These are phyloP conservation scores for Diplodia mutila DNA, from an alignment of 2,329 filamentous ascomycete genomes.

Conservation along the genomic window DNA sequence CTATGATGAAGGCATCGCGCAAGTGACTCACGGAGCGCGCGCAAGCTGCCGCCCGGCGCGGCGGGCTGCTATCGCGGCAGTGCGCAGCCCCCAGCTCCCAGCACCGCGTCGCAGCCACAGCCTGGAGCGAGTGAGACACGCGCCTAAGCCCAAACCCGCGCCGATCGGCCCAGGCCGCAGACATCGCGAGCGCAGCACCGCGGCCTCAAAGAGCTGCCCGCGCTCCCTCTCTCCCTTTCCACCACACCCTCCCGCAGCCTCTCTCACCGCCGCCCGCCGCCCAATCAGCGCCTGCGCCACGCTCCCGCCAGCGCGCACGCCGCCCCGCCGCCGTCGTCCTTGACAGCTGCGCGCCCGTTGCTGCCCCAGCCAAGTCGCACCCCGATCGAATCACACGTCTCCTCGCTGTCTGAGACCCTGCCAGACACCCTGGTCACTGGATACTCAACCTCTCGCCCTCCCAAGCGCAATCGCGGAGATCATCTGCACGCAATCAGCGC, in stretches of 20 bases:
- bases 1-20: constrained; percentile 21
- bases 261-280: constrained; percentile 17
- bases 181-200: constrained; percentile 8
- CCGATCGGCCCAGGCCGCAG: constrained; percentile 19
- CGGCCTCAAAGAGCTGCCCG: constrained; percentile 19
- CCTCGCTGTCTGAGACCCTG: constrained; percentile 34
- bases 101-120: constrained; percentile 19
- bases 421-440: constrained; percentile 40
- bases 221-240: constrained; percentile 21
- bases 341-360: constrained; percentile 25
- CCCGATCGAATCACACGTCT: constrained; percentile 40
- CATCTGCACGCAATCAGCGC: constrained; percentile 57
- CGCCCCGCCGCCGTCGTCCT: constrained; percentile 29
- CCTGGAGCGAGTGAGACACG: constrained; percentile 14
- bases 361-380: constrained; percentile 25
- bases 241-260: constrained; percentile 27
- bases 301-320: constrained; percentile 26
- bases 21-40: constrained; percentile 21
- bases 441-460: constrained; percentile 27
- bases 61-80: constrained; percentile 23
- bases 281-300: constrained; percentile 37
- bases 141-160: constrained; percentile 17
- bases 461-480: constrained; percentile 35
- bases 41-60: constrained; percentile 17
- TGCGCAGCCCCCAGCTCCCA: background rate